phyloP scores from a whole-genome alignment of 352 stramenopile species.

The Phytophthora tentaculata region DNA sequence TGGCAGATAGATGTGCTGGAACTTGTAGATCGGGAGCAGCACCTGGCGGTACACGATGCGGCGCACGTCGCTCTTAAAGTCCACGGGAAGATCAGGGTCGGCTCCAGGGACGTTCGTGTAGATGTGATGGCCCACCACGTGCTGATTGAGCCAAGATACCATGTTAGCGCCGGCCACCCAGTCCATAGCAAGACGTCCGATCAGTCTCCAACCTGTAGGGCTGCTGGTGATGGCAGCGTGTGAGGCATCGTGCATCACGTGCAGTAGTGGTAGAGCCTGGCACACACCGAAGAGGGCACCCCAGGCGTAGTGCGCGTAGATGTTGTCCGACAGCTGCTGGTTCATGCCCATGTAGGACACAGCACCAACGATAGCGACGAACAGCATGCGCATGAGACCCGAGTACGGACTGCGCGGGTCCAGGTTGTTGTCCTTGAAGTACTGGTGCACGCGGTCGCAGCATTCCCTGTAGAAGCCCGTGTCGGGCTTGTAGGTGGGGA shows the following conservation, averaged over 20 bases:
- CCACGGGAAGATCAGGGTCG: constrained; percentile 93
- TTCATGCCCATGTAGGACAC: constrained; percentile 85
- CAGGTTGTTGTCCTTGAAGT: constrained; percentile 91
- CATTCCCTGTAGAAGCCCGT: constrained; percentile 92
- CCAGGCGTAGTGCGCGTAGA: constrained; percentile 71
- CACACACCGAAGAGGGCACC: constrained; percentile 88
- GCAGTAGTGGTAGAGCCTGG: constrained; percentile 90
- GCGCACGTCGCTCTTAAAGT: constrained; percentile 86
- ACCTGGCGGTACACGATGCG: constrained; percentile 89
- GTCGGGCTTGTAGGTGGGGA: constrained; percentile 91
- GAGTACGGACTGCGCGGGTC: constrained; percentile 84
- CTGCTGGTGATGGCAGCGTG: constrained; percentile 90
- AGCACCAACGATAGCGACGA: constrained; percentile 75
- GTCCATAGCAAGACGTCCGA: constrained; percentile 87
- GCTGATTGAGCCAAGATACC: constrained; percentile 95
- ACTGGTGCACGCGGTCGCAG: constrained; percentile 80
- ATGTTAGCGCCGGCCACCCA: constrained; percentile 93
- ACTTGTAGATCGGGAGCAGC: constrained; percentile 90
- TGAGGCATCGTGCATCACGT: constrained; percentile 94
- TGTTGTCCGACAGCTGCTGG: constrained; percentile 56
- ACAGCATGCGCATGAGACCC: constrained; percentile 87
- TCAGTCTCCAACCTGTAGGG: constrained; percentile 73
- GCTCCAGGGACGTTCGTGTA: constrained; percentile 95
- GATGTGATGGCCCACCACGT: constrained; percentile 96
- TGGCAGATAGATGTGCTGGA: constrained; percentile 93